phyloP scores from a whole-genome alignment of 148 eudicot species.

The Rheum nobile region DNA sequence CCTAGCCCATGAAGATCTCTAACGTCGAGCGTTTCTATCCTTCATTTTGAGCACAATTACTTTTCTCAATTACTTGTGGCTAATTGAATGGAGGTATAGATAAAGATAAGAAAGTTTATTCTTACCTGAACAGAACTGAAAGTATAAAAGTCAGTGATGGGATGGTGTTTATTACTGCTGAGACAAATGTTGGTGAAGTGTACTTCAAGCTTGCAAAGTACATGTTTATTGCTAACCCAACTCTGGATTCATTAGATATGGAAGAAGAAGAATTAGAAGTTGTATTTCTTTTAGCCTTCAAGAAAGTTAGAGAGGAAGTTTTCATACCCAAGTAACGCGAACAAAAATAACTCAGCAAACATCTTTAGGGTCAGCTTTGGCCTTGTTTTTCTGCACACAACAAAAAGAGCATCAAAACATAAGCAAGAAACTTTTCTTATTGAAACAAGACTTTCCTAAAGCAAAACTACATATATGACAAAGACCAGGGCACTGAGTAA shows the following conservation, averaged over 20 bases:
- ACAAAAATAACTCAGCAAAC: conserved; percentile 28
- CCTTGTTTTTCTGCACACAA: conserved; percentile 31
- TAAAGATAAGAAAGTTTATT: neutral
- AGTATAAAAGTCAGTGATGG: conserved; percentile 35
- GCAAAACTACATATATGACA: too few relatives aligned
- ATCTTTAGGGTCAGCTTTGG: conserved; percentile 30
- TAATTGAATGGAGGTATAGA: neutral
- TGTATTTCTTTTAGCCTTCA: neutral
- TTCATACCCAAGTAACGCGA: conserved; percentile 33
- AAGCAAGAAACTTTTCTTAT: too few relatives aligned
- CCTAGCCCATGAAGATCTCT: conserved; percentile 22
- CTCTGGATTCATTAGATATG: conserved; percentile 19
- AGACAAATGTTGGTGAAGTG: conserved; percentile 40
- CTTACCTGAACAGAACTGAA: conserved; percentile 27
- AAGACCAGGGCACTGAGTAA: too few relatives aligned
- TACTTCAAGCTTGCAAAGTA: conserved; percentile 36
- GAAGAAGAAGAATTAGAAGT: neutral
- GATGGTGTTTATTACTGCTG: conserved; percentile 32
- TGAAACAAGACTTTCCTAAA: too few relatives aligned
- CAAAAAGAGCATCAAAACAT: neutral
- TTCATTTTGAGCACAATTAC: conserved; percentile 14
- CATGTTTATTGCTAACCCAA: conserved; percentile 37
- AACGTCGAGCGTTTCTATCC: conserved; percentile 26
- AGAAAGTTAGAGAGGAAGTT: neutral
- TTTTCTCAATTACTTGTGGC: neutral